These are phyloP conservation scores for Pyrenochaeta sp. DNA, from an alignment of 2,329 filamentous ascomycete genomes.

Conservation along the genomic window DNA sequence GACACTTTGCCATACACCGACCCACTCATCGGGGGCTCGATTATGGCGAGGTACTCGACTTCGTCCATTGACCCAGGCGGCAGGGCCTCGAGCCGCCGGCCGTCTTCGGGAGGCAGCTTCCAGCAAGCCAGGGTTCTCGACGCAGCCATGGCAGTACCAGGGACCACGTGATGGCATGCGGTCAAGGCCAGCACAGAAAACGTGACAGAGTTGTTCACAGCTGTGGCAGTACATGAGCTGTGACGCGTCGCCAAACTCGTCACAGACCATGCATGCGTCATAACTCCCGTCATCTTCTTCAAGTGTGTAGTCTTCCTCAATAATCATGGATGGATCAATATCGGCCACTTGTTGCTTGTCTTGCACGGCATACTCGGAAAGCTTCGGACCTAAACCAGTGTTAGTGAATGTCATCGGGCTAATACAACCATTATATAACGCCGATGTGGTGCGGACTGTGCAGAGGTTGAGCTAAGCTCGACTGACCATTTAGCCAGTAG, in stretches of 20 bases:
- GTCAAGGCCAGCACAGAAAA: constrained; percentile 87
- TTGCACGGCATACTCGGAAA: constrained; percentile 72
- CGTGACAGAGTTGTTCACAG: constrained; percentile 90
- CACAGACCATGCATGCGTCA: constrained; percentile 85
- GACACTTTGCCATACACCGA: constrained; percentile 87
- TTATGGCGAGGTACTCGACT: constrained; percentile 42
- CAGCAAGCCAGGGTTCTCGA: constrained; percentile 48
- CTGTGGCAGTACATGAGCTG: constrained; percentile 88
- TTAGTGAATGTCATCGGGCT: constrained; percentile 20
- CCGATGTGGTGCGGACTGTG: constrained; percentile 10
- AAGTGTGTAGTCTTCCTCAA: constrained; percentile 71
- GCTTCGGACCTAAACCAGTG: constrained; percentile 57
- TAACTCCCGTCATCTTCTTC: constrained; percentile 56
- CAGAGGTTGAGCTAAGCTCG: constrained; percentile 33
- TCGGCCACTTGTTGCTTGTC: constrained; percentile 91
- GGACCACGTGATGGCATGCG: constrained; percentile 73
- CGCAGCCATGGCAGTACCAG: constrained; percentile 93
- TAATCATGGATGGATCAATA: constrained; percentile 81
- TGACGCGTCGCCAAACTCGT: constrained; percentile 80
- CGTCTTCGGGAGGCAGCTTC: constrained; percentile 46
- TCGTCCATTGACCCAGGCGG: constrained; percentile 41
- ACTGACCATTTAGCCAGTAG: constrained; percentile 43
- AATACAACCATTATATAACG: constrained; percentile 8
- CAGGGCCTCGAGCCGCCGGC: constrained; percentile 36
- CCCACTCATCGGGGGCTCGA: constrained; percentile 59